These are phyloP conservation scores for Iberis pinnata DNA, from an alignment of 345 rosid genomes.

Conservation along the genomic window DNA sequence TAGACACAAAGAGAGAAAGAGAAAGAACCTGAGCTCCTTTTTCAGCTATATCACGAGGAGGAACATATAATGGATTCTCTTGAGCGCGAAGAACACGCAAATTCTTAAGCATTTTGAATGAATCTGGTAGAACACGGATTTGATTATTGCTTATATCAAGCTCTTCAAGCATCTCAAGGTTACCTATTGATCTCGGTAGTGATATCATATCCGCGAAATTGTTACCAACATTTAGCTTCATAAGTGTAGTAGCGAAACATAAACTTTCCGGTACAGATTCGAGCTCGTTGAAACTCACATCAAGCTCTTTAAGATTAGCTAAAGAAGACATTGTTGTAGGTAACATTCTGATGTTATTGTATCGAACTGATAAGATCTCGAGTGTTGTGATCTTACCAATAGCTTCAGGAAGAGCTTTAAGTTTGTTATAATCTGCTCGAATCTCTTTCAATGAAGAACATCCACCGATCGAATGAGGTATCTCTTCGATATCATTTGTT, in stretches of 20 bases:
- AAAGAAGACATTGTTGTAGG: conserved; percentile 95
- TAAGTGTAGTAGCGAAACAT: conserved; percentile 83
- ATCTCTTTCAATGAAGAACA: conserved; percentile 70
- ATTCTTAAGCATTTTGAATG: conserved; percentile 69
- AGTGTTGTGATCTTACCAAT: conserved; percentile 73
- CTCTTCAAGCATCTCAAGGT: conserved; percentile 94
- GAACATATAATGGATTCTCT: conserved; percentile 90
- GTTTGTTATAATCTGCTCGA: conserved; percentile 78
- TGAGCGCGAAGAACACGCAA: conserved; percentile 60
- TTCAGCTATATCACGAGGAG: conserved; percentile 75
- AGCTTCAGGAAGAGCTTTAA: conserved; percentile 98
- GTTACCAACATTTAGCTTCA: conserved; percentile 88
- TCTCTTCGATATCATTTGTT: conserved; percentile 82
- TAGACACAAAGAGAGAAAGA: not conserved
- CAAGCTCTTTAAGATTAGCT: conserved; percentile 63
- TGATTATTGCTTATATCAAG: conserved; percentile 95
- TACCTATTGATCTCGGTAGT: conserved; percentile 89
- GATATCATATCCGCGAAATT: conserved; percentile 77
- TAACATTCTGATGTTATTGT: conserved; percentile 76
- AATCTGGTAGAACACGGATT: conserved; percentile 80
- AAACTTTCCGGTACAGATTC: conserved; percentile 94
- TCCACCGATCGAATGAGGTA: conserved; percentile 69
- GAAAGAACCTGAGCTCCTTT: conserved; percentile 77
- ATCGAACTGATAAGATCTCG: conserved; percentile 76
- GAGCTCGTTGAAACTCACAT: conserved; percentile 95